Evolutionary conservation across 768 basidiomycete species (phyloP), one percentile per base, ranked within the genome.

Genomic region (Serendipita sp.): DNA sequence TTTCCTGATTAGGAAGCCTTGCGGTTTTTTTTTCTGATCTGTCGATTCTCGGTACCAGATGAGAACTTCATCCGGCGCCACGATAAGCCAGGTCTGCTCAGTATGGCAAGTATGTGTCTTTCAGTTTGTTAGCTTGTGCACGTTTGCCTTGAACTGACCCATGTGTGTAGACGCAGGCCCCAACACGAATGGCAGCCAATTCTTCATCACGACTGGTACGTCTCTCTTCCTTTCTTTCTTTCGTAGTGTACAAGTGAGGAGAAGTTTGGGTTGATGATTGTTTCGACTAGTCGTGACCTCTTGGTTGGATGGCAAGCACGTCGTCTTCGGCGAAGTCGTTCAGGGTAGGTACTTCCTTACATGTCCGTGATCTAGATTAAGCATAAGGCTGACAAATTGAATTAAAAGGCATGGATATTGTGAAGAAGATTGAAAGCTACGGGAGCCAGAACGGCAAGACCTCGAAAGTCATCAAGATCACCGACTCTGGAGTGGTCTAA

Each of bases 61-160:
- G 85, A 89, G 74, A 88, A 83, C 75, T 90, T 89, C 73, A 71
- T 75, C 63, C 71, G 81, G 64, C 77, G 75, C 64, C 88, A 90
- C 71, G 72, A 74, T 67, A 81, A 79, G 68, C 80, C 83, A 7
- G 84, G 80, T 68, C 73, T 88, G 22, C 78, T 90, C 65, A 86
- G 85, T 43, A 89, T 90, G 88, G 94, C 94, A 42, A 96, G 53
- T 58, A 34, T 11, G 53, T 58, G 9, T 13, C 53, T 24, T n/a
- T 33, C 26, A n/a, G 11, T 22, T 58, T 58, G 11, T 9, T 28
- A 42, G 42, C 20, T 48, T n/a, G 45, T 9, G 7, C 38, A 38
- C 5, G 7, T 14, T 38, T 5, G 9, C 1, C n/a, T 20, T 17
- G 5, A 17, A 48, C 17, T 20, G 26, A 17, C 5, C n/a, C 7